These are phyloP conservation scores for Cronartium ribicola DNA, from an alignment of 1,284 basidiomycete genomes.

Conservation along the genomic window DNA sequence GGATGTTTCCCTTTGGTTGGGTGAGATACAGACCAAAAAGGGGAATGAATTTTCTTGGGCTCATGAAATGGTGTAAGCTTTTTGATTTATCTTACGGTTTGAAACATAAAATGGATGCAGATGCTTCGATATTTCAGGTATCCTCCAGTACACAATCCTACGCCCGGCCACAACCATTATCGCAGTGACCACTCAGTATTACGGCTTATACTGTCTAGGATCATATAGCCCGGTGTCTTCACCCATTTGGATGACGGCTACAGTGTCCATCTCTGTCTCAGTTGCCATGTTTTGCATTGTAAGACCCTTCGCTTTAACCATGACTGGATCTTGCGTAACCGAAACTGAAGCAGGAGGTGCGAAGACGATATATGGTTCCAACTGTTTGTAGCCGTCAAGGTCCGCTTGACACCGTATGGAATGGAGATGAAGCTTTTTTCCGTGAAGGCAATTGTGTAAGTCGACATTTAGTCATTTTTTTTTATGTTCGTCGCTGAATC, in stretches of 20 bases:
- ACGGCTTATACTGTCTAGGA: conserved; percentile 66
- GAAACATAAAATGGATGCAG: not conserved
- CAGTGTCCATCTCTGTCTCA: conserved; percentile 69
- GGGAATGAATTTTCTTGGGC: conserved; percentile 66
- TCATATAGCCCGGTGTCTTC: conserved; percentile 68
- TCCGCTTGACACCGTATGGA: not conserved
- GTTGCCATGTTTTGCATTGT: conserved; percentile 59
- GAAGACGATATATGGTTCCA: not conserved
- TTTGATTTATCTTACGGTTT: not conserved
- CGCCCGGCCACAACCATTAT: conserved; percentile 63
- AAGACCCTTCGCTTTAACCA: conserved; percentile 56
- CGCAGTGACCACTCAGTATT: conserved; percentile 63
- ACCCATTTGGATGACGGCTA: conserved; percentile 63
- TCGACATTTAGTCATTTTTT: not conserved
- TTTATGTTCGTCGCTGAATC: not conserved
- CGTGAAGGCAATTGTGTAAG: conserved; percentile 55
- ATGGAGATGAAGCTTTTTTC: conserved; percentile 56
- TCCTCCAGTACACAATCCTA: conserved; percentile 72
- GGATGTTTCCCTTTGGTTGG: conserved; percentile 67
- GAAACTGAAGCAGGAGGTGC: too few species aligned
- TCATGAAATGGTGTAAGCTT: conserved; percentile 59
- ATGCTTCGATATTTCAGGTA: conserved; percentile 57
- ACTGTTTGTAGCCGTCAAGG: not conserved
- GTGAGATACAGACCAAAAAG: conserved; percentile 61
- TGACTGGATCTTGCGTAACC: conserved; percentile 54